These are phyloP conservation scores for Plasmodium cynomolgi DNA, from an alignment of 169 alveolate genomes.

Conservation along the genomic window DNA sequence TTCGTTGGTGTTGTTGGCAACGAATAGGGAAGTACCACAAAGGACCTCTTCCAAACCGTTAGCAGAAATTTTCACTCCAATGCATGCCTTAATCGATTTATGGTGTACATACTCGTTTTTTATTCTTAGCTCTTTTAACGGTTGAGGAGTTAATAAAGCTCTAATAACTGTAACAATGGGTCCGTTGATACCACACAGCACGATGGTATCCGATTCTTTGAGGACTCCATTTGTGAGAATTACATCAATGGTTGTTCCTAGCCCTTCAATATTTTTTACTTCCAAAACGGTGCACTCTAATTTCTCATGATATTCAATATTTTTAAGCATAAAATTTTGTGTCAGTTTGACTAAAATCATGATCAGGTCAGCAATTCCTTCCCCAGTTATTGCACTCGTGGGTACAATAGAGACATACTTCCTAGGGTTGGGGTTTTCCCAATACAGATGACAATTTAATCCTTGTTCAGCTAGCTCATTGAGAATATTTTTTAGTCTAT, in stretches of 20 bases:
- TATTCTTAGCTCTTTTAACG: slow-evolving; percentile 99
- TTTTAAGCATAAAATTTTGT: slow-evolving; percentile 90
- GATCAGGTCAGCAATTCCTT: slow-evolving; percentile 98
- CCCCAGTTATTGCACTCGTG: slow-evolving; percentile 99
- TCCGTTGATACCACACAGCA: slow-evolving; percentile 96
- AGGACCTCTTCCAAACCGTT: slow-evolving; percentile 97
- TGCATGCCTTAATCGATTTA: slow-evolving; percentile 93
- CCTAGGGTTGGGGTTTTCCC: slow-evolving; percentile 96
- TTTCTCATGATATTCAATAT: slow-evolving; percentile 89
- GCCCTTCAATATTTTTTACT: slow-evolving; percentile 96
- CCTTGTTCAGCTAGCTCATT: slow-evolving; percentile 96
- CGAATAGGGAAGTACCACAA: slow-evolving; percentile 96
- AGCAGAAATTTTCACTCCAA: slow-evolving; percentile 95
- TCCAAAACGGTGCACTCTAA: slow-evolving; percentile 97
- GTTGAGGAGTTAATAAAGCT: slow-evolving; percentile 98
- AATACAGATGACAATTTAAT: slow-evolving; percentile 94
- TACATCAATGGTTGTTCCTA: slow-evolving; percentile 99
- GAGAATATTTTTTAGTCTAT: slow-evolving; percentile 84
- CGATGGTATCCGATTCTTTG: slow-evolving; percentile 96
- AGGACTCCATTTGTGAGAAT: slow-evolving; percentile 96
- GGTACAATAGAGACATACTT: slow-evolving; percentile 97
- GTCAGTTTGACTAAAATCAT: slow-evolving; percentile 93
- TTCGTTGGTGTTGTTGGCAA: slow-evolving; percentile 91
- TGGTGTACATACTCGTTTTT: slow-evolving; percentile 98
- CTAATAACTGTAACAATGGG: slow-evolving; percentile 98